Evolutionary conservation across 2,329 filamentous ascomycete genomes (phyloP), one percentile per base, ranked within the genome.

Genomic region (Domatiomyces catenatus): DNA sequence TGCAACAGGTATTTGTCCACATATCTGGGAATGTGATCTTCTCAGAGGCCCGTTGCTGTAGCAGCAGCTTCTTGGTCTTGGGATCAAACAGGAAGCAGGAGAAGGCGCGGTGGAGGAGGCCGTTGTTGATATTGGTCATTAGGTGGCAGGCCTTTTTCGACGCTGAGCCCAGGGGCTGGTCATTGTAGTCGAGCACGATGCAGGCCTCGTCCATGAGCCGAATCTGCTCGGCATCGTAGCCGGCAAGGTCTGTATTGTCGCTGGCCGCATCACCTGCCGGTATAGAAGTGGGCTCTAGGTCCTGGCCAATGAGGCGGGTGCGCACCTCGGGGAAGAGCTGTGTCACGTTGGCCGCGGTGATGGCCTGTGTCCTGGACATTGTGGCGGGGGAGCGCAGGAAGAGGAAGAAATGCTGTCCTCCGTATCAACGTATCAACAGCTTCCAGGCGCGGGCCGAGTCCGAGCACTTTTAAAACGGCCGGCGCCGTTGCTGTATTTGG

Each of bases 1-100:
- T 98, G 75, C 92, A 98, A 77, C 92, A 98, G 28, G 92, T 98
- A 71, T 98, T 98, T 57, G 92, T 98, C 92, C 92, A 98, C 83
- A 95, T 89, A 66, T 94, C 87, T 47, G 92, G 90, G 71, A 98
- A 98, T 5, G 92, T 98, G 65, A 98, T 98, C 75, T 98, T 98
- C 73, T 96, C 90, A 42, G 81, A 74, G 24, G 92, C 92, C 59
- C 92, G 85, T 74, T 96, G 92, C 71, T 98, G 92, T 48, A 98
- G 80, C 44, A 98, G 83, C 54, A 96, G 75, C 61, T 88, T 84
- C 69, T 95, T 93, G 66, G 92, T 77, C 55, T 86, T 83, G 5
- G 59, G 59, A 71, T 96, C 87, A 75, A 98, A 98, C 59, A 98
- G 81, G 73, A 98, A 98, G 60, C 93, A 86, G 52, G 90, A 96